Conservation (phyloP, 306 rosid species). For the Macrotyloma uniflorum region DNA sequence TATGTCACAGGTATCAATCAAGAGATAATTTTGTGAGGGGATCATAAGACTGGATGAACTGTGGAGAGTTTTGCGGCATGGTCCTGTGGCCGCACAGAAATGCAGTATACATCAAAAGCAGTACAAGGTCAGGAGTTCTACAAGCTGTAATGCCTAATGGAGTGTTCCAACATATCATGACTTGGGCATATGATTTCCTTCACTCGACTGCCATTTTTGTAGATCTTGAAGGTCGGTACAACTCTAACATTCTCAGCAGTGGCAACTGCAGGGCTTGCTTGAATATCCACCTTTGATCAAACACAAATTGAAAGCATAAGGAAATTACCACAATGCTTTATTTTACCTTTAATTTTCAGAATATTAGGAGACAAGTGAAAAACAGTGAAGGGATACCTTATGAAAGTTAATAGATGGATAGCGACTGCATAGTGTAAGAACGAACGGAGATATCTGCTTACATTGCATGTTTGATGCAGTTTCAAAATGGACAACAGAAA, state of each 20-base stretch:
- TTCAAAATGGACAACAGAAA: constrained; percentile 76
- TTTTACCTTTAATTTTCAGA: background rate
- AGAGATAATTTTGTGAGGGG: constrained; percentile 43
- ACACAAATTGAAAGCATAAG: constrained; percentile 26
- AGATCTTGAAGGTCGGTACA: constrained; percentile 86
- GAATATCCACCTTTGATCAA: constrained; percentile 66
- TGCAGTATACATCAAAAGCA: constrained; percentile 36
- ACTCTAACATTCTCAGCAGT: constrained; percentile 65
- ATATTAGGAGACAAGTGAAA: background rate
- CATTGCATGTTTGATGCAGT: constrained; percentile 61
- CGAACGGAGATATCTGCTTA: constrained; percentile 69
- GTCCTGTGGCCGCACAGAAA: constrained; percentile 18
- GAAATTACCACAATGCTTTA: background rate
- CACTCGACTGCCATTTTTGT: constrained; percentile 71
- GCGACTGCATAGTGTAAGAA: constrained; percentile 64
- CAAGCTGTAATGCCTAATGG: constrained; percentile 74
- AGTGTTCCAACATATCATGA: constrained; percentile 73
- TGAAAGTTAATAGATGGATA: constrained; percentile 78
- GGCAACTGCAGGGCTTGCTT: constrained; percentile 59
- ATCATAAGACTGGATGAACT: constrained; percentile 39
- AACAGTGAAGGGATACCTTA: constrained; percentile 51
- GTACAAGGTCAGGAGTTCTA: constrained; percentile 45
- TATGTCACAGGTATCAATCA: constrained; percentile 51
- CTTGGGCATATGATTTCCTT: constrained; percentile 85
- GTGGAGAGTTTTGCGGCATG: constrained; percentile 36